Evolutionary conservation across 1,284 basidiomycete genomes (phyloP), one percentile per base, ranked within the genome.

Genomic region (Schizophyllum amplum): DNA sequence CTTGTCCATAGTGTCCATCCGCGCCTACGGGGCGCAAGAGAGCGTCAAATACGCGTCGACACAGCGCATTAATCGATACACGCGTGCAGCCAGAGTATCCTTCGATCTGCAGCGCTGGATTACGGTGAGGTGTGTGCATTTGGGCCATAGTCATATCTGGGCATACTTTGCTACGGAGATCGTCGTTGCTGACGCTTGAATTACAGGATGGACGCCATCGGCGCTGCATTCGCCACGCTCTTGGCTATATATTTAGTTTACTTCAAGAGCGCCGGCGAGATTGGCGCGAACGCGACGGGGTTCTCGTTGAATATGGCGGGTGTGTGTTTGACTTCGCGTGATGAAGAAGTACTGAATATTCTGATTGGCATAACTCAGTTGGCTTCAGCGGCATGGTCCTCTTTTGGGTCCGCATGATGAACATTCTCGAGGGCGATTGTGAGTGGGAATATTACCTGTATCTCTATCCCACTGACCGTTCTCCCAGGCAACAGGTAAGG

Each of bases 51-150:
- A 62, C 17, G 77, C 81, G 61, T 76, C 78, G 1, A 65, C 72
- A 54, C 61, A 64, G 4, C 71, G 77, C 15, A 77, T 83, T 47
- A 73, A 84, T 61, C 70, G 69, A 47, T 82, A 78, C 63, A 71
- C 74, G 1, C 71, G 76, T 47, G 69, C 75, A 1, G 75, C 75
- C 2, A 67, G 79, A 47, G 74, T 74, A 1, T 81, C 75, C 62
- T 83, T 78, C 62, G 79, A 83, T 59, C 67, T 84, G 54, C 83
- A 82, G 63, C 70, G 81, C 68, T 82, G 86, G 85, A 61, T 83
- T 17, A 42, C 33, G 7, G 17, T 42, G 17, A 42, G 33, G 33
- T 42, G 2, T 17, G 33, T 17, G 33, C 7, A n/a, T n/a, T n/a
- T n/a, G n/a, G n/a, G n/a, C n/a, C n/a, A n/a, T n/a, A n/a, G n/a